Base-by-base conservation (phyloP, 208 protist species). In the Leptomonas pyrrhocoris region DNA sequence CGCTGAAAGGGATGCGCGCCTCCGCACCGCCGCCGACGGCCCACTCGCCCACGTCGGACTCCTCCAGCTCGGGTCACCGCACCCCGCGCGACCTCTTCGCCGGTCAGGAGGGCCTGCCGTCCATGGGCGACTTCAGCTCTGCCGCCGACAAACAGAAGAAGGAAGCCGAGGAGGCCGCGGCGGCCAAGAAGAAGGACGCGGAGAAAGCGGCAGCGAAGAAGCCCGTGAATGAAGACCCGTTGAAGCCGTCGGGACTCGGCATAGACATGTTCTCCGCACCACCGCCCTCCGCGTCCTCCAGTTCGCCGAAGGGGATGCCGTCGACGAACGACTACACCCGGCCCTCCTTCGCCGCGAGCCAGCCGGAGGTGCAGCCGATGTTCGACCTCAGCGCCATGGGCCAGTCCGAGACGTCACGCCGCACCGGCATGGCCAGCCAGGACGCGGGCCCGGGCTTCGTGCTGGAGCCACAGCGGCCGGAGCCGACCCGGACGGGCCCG, bases 51-150 rank as follows among this genome's bases (percentile, higher is more conserved):
- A 61, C 65, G 15, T 83, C 78, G 28, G 64, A 53, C 12, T 81
- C 76, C 25, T 87, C 77, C 15, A 81, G 75, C 53, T 85, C 77
- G 8, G 76, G 74, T 36, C 75, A 80, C 63, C 68, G 54, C 64
- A 79, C 72, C 8, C 67, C 76, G 40, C 67, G 64, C 21, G 80
- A 92, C 36, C 40, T 86, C 68, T 89, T 87, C 64, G 60, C 70
- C 9, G 73, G 56, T 1, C 74, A 74, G 27, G 36, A 62, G 38
- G 89, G 68, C 16, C 68, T 92, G 34, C 84, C 84, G 9, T 84
- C 85, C 9, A 79, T 83, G 73, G 80, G 84, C n/a, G 85, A 90
- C 77, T 90, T 94, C 70, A 64, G 54, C 45, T 65, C 2, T 62
- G 59, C 36, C 46, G 69, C 60, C 54, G 61, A 67, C 61, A 59